Conservation (phyloP, 768 basidiomycete species). For the Leccinellum luteum region DNA sequence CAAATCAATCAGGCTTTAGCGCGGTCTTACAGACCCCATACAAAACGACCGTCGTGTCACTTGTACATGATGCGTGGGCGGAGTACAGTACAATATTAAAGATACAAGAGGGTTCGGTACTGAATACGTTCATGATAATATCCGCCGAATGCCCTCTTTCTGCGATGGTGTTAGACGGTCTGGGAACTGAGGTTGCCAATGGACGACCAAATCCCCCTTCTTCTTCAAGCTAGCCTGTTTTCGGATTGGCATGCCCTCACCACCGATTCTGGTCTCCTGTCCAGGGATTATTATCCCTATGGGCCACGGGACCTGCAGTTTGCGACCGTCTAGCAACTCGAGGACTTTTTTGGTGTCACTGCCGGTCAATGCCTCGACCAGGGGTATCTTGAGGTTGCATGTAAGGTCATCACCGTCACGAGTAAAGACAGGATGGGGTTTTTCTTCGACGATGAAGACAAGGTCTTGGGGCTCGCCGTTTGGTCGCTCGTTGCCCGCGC, state of each 20-base stretch:
- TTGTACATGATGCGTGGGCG: constrained; percentile 1
- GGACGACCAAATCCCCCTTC: constrained; percentile 83
- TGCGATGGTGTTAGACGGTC: constrained; percentile 68
- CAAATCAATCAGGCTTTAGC: background rate
- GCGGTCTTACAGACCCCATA: constrained; percentile 10
- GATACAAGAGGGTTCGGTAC: constrained; percentile 1
- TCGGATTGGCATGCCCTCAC: constrained; percentile 91
- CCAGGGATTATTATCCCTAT: constrained; percentile 71
- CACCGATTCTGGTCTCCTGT: constrained; percentile 62
- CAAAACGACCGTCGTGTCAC: background rate
- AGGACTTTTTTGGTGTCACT: constrained; percentile 52
- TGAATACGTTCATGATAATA: constrained; percentile 40
- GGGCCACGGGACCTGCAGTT: constrained; percentile 66
- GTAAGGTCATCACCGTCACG: constrained; percentile 82
- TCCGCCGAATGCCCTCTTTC: constrained; percentile 75
- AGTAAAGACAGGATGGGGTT: constrained; percentile 73
- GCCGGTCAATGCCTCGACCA: constrained; percentile 82
- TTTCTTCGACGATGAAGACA: constrained; percentile 98
- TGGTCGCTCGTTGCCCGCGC: constrained; percentile 77
- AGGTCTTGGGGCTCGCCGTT: constrained; percentile 78
- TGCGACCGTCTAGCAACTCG: constrained; percentile 77
- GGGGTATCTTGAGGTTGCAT: constrained; percentile 57
- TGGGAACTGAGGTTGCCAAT: constrained; percentile 87
- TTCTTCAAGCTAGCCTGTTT: constrained; percentile 66
- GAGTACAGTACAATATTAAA: constrained; percentile 13